A percentile compares a stretch with the other conserved stretches of the same genome.
Evolutionary conservation across 148 eudicot species (phyloP).

Genomic region (Diospyros lotus): DNA sequence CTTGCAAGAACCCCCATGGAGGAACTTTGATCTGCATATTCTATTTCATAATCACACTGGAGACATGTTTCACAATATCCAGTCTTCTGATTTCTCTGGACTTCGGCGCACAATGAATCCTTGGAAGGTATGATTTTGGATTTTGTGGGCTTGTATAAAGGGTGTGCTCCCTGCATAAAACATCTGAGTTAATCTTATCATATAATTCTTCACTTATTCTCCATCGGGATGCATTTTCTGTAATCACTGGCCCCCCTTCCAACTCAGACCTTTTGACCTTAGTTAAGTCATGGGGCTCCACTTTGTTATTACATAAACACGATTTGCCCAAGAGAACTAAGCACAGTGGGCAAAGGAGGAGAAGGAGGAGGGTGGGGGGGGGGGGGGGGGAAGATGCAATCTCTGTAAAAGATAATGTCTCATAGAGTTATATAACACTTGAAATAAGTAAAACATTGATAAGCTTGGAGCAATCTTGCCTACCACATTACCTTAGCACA

Average conservation of each 20-base stretch:
- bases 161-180: slow-evolving; percentile 52
- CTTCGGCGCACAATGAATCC: slow-evolving; percentile 43
- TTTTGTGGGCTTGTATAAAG: slow-evolving; percentile 51
- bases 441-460: neutral
- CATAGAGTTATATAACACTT: neutral
- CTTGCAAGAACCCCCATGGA: slow-evolving; percentile 60
- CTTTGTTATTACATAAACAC: neutral
- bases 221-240: neutral
- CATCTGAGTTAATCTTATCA: neutral
- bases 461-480: neutral
- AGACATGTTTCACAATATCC: slow-evolving; percentile 31
- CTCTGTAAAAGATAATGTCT: neutral
- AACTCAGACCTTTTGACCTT: neutral
- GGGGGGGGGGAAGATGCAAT: neutral
- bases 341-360: no score
- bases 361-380: no score
- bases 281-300: neutral
- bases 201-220: neutral
- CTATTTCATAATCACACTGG: slow-evolving; percentile 68
- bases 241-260: neutral
- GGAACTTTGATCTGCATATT: slow-evolving; percentile 63
- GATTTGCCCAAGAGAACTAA: neutral
- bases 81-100: slow-evolving; percentile 32
- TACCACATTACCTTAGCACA: slow-evolving; percentile 49
- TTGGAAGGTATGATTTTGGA: slow-evolving; percentile 33